Base-by-base conservation (phyloP, 2,329 filamentous ascomycete species). In the Ophiostoma ulmi region DNA sequence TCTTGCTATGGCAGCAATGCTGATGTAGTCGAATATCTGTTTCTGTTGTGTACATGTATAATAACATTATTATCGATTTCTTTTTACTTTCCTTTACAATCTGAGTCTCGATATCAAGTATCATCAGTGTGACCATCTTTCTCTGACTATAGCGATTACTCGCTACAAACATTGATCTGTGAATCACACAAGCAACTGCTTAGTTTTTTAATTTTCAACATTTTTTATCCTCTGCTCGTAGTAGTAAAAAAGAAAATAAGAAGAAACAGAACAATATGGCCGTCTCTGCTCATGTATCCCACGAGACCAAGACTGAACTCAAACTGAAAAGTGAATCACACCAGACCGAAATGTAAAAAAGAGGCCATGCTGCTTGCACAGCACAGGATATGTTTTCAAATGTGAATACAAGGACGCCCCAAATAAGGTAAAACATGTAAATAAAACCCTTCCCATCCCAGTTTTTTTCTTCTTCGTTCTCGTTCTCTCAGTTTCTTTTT, bases 391-490 rank as follows among this genome's bases (percentile, higher is more conserved):
- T 67, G 65, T 48, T 67, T 67, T 67, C 26, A 41, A 67, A 67
- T 67, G 44, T 48, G 65, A 67, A 67, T 67, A 67, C 65, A 67
- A 67, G 65, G 65, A 67, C 65, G 65, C 65, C 65, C 65, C 65
- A 44, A 67, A 67, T 41, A 65, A 67, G 65, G 65, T 67, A 67
- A 67, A 67, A 67, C 65, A 67, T 67, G 17, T 48, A 48, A 67
- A 67, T 41, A 65, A 65, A 65, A 65, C 38, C 63, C 65, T 67
- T 67, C 65, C 65, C 65, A 67, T 65, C 61, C 61, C 61, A 65
- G 61, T 41, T 67, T 67, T 44, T 66, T 36, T 14, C 13, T 58
- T 26, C 17, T 48, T 48, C n/a, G 17, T 48, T 48, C 6, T 48
- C 5, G 17, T n/a, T n/a, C 14, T 17, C 17, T 44, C 5, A 17